phyloP scores from a whole-genome alignment of 768 basidiomycete genomes.

The Serendipita sp. region DNA sequence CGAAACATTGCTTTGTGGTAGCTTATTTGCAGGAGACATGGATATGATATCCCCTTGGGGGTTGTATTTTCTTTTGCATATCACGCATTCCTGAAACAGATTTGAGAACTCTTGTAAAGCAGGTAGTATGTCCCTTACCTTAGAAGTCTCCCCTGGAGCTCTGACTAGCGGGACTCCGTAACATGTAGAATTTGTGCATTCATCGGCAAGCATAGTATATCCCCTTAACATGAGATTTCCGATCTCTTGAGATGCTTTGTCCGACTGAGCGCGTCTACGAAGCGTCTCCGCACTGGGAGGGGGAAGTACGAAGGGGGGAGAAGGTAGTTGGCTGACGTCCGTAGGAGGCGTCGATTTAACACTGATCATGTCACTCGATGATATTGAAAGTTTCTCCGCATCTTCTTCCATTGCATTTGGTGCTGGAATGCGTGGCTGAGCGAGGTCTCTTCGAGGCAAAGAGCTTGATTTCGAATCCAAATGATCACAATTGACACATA shows the following conservation, averaged over 20 bases:
- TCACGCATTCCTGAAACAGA: constrained; percentile 53
- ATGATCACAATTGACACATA: constrained; percentile 49
- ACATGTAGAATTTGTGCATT: constrained; percentile 54
- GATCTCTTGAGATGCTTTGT: constrained; percentile 62
- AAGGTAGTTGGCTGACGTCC: constrained; percentile 47
- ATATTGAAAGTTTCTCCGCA: neutral
- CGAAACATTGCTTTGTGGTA: too few relatives aligned
- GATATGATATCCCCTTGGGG: constrained; percentile 21
- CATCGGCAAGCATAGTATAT: constrained; percentile 83
- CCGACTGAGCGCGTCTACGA: constrained; percentile 64
- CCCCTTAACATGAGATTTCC: constrained; percentile 62
- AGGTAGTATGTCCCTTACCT: neutral
- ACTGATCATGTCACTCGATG: constrained; percentile 25
- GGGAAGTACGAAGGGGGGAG: constrained; percentile 40
- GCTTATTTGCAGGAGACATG: too few relatives aligned
- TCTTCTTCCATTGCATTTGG: neutral
- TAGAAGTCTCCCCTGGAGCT: constrained; percentile 29
- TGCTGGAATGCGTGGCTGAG: neutral
- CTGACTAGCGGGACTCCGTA: constrained; percentile 74
- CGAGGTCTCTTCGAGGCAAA: neutral
- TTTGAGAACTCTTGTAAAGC: neutral
- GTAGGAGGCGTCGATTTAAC: constrained; percentile 65
- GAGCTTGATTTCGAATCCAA: neutral
- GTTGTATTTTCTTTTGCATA: constrained; percentile 49
- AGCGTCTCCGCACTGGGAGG: constrained; percentile 43